Conservation (phyloP, 148 eudicot genomes). For the Amaranthus palmeri region DNA sequence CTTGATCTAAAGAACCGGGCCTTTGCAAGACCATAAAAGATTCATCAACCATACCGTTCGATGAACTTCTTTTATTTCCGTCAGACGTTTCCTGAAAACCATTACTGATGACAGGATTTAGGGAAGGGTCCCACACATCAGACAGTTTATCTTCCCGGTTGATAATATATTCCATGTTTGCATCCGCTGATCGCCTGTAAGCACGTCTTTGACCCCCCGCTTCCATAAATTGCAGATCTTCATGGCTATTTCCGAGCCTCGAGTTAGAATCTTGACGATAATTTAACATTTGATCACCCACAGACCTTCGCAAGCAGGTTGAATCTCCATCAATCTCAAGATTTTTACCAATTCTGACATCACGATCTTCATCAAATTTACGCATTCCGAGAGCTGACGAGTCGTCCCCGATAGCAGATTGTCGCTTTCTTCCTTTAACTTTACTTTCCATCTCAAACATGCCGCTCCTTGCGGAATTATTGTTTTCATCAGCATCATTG, state of each 20-base stretch:
- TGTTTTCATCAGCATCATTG: conserved; percentile 55
- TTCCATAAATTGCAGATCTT: conserved; percentile 42
- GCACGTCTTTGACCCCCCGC: conserved; percentile 41
- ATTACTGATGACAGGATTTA: conserved; percentile 50
- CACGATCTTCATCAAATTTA: conserved; percentile 29
- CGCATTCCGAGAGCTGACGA: conserved; percentile 43
- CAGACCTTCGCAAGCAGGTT: conserved; percentile 31
- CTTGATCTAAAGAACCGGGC: conserved; percentile 54
- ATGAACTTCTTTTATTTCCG: conserved; percentile 25
- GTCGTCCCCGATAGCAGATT: conserved; percentile 35
- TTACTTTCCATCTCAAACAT: conserved; percentile 64
- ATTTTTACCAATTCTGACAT: conserved; percentile 27
- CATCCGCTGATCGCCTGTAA: conserved; percentile 31
- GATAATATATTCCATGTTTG: conserved; percentile 44
- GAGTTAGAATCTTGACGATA: conserved; percentile 27
- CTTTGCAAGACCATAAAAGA: conserved; percentile 63
- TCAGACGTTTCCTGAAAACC: conserved; percentile 34
- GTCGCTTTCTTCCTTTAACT: conserved; percentile 39
- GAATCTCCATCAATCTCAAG: conserved; percentile 36
- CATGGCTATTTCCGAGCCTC: conserved; percentile 18
- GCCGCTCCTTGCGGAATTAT: conserved; percentile 37
- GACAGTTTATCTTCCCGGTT: conserved; percentile 39
- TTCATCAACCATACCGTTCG: conserved; percentile 51
- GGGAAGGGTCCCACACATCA: conserved; percentile 31
- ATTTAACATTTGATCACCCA: conserved; percentile 39